Conservation (phyloP, 176 grass and related monocot species). For the Oryza australiensis region DNA sequence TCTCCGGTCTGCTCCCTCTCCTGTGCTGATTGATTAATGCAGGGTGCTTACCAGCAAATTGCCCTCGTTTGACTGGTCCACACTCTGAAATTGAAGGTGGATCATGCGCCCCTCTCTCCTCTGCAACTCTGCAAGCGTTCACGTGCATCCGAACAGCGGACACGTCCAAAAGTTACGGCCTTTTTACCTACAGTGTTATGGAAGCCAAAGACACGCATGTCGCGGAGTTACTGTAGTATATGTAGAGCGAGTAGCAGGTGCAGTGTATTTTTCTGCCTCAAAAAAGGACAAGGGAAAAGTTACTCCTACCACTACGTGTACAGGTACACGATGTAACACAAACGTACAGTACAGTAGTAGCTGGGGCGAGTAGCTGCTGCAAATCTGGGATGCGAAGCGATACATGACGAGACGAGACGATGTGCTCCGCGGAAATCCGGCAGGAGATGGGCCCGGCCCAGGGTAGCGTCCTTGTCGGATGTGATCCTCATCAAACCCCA, state of each 20-base stretch:
- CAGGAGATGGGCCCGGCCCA: not conserved
- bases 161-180: not conserved
- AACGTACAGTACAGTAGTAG: too few relatives aligned
- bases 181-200: not conserved
- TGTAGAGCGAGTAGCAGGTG: not conserved
- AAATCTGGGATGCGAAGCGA: not conserved
- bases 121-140: not conserved
- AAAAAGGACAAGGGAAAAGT: not conserved
- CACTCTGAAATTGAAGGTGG: too few relatives aligned
- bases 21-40: not conserved
- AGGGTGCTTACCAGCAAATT: not conserved
- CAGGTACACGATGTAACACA: not conserved
- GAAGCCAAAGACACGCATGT: too few relatives aligned
- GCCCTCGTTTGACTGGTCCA: not conserved
- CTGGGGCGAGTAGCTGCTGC: not conserved
- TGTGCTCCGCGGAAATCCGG: not conserved
- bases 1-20: not conserved
- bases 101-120: too few relatives aligned
- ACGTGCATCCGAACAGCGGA: slow-evolving; percentile 10
- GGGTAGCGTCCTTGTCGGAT: not conserved
- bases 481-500: too few relatives aligned
- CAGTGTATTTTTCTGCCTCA: not conserved
- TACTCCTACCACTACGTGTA: not conserved
- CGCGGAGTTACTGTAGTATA: too few relatives aligned
- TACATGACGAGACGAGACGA: not conserved